Evolutionary conservation across 2,329 filamentous ascomycete genomes (phyloP), one percentile per base, ranked within the genome.

Genomic region (Boeremia lycopersici): DNA sequence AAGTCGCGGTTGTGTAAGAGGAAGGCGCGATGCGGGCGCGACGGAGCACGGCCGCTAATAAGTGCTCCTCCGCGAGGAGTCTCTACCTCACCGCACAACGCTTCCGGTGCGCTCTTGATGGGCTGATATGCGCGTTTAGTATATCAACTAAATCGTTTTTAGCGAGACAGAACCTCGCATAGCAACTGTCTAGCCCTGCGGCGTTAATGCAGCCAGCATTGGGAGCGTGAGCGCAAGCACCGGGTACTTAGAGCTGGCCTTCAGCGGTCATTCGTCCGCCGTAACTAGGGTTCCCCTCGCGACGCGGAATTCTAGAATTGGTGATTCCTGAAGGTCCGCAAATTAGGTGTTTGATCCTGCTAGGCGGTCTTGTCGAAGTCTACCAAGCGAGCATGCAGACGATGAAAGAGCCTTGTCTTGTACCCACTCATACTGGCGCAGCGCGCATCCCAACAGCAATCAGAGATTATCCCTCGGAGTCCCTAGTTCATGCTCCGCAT

Each of bases 321-420:
- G 1, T 10, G 10, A 9, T 28, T 38, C 31, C 41, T 41, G 46
- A 42, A 23, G 34, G 12, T 39, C 41, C 42, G 36, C 35, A 55
- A 30, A 50, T 46, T 55, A 12, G 29, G 13, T 29, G 40, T 50
- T 55, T 55, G 47, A 55, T 42, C 46, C 46, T 50, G 30, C 47
- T 9, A 17, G 13, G 41, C 26, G 28, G 43, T 29, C 13, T 35
- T 10, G 12, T 15, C 12, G 29, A 30, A 29, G 19, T 13, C 12
- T 36, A 25, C 19, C 50, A 31, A 42, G 46, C 41, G 31, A 46
- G 26, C 19, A 13, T 42, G 30, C 25, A 26, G 46, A 36, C 19
- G 50, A 31, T 35, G 26, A 46, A 46, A 13, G 40, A 50, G 36
- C 41, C 30, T 42, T 25, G 25, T 28, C 12, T 2, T 48, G 28